Conservation (phyloP, 1,284 basidiomycete species). For the Schizopora paradoxa region DNA sequence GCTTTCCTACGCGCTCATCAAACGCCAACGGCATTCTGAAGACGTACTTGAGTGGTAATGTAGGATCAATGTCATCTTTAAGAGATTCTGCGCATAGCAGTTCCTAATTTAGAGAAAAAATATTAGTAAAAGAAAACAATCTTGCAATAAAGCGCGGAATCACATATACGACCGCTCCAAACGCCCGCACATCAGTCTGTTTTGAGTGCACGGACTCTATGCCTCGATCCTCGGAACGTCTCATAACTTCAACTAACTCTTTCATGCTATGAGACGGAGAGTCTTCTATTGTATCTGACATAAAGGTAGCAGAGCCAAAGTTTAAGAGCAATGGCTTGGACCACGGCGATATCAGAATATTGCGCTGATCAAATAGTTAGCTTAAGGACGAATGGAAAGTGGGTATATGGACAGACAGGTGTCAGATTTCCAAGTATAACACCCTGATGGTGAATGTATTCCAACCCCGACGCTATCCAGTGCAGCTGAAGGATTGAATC, state of each 20-base stretch:
- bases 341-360: conserved; percentile 3
- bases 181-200: too few relatives aligned
- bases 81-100: not conserved
- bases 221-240: too few relatives aligned
- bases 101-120: not conserved
- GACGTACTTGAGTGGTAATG: not conserved
- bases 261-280: not conserved
- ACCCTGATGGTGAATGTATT: too few relatives aligned
- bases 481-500: too few relatives aligned
- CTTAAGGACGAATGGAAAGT: not conserved
- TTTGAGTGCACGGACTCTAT: too few relatives aligned
- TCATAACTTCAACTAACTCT: too few relatives aligned
- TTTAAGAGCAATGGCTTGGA: conserved; percentile 1
- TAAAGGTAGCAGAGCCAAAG: not conserved
- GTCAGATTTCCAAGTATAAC: conserved; percentile 9
- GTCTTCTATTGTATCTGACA: not conserved
- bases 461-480: too few relatives aligned
- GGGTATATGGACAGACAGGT: conserved; percentile 5
- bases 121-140: not conserved
- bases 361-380: conserved; percentile 1
- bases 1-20: too few relatives aligned
- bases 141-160: not conserved
- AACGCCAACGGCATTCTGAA: not conserved
- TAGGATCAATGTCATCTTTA: not conserved
- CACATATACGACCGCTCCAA: too few relatives aligned